Evolutionary conservation across 345 rosid genomes (phyloP).

Genomic region (Ceriops tagal): DNA sequence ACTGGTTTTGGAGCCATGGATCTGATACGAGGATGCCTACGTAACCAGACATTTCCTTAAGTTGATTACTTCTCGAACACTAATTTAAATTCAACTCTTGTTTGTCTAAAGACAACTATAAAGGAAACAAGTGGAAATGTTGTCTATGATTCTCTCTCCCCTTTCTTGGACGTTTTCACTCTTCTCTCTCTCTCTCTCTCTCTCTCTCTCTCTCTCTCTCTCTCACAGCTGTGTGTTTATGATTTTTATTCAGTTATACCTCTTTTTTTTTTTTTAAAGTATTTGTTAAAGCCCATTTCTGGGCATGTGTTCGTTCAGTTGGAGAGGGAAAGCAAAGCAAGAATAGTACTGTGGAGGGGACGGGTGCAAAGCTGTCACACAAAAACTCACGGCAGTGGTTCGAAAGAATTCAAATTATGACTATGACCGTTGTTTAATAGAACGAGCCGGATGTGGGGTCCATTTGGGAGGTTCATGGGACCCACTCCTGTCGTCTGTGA

Average conservation of each 20-base stretch:
- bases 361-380: slow-evolving; percentile 47
- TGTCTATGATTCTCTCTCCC: neutral
- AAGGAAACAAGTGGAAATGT: neutral
- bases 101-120: neutral
- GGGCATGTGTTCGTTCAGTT: too few relatives aligned
- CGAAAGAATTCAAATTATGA: slow-evolving; percentile 23
- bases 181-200: slow-evolving; percentile 1
- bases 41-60: slow-evolving; percentile 62
- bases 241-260: too few relatives aligned
- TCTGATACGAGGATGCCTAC: slow-evolving; percentile 91
- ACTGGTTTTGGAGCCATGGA: slow-evolving; percentile 96
- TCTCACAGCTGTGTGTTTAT: neutral
- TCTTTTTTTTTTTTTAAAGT: neutral
- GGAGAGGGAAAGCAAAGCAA: too few relatives aligned
- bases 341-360: slow-evolving; percentile 19
- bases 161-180: neutral
- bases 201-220: neutral
- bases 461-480: too few relatives aligned
- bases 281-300: neutral
- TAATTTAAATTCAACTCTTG: neutral
- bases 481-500: too few relatives aligned
- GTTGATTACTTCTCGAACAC: neutral
- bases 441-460: too few relatives aligned
- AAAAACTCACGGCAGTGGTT: neutral
- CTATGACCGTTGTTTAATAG: too few relatives aligned